Base-by-base conservation (phyloP, 768 basidiomycete genomes). In the Dentipellis fragilis region DNA sequence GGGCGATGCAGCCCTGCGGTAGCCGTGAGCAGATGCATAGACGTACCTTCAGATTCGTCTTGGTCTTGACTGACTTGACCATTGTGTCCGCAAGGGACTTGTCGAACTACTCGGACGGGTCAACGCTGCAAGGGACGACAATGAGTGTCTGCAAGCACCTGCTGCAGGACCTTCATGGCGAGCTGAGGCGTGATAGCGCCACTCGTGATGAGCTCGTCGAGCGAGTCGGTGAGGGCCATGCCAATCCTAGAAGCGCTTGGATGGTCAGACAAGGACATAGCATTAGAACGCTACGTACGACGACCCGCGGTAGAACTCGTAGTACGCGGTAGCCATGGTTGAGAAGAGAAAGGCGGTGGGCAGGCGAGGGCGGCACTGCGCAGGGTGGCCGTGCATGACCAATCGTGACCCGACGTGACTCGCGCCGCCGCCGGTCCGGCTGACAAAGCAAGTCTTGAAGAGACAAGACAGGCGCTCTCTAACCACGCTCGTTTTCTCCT, bases 91-190 rank as follows among this genome's bases (percentile, higher is more conserved):
- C 91, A 51, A 96, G 76, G 54, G 89, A 90, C 72, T 94, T 95
- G 78, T 97, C 95, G 71, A 96, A 98, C 95, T 97, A 56, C 23
- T 59, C 53, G 38, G 10, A 22, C 49, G 22, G 9, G 40, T 52
- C 48, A 56, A 56, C 37, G 50, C 10, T 16, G 22, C n/a, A 29
- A 42, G 16, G 4, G 8, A 45, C 11, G 19, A 17, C 37, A 52
- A 49, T 49, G 49, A 56, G 51, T 47, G 45, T 21, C 21, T 37
- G 29, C 39, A 36, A 51, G 59, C 63, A 96, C 95, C 89, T 97
- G 95, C 67, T 89, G 87, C 57, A 98, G 72, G n/a, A 96, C 92
- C 71, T 95, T 91, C 87, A 97, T 92, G n/a, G 95, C 96, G 62
- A 98, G 71, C 73, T 98, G 95, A 11, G 95, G 95, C 17, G 93